These are phyloP conservation scores for Davidsoniella australis DNA, from an alignment of 2,329 filamentous ascomycete genomes.

Conservation along the genomic window DNA sequence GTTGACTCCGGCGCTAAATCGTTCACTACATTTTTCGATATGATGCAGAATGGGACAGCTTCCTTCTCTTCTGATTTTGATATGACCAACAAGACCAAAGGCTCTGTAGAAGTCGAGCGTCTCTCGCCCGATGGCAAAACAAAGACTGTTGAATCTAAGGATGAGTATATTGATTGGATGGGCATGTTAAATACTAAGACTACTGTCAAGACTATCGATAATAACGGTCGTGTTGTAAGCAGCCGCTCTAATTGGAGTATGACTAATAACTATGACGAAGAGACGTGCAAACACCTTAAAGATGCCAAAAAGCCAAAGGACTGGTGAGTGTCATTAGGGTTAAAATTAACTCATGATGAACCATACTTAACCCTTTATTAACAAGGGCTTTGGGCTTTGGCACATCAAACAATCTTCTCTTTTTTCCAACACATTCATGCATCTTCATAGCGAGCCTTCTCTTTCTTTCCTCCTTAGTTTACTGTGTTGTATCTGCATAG, in stretches of 20 bases:
- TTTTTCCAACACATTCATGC: background rate
- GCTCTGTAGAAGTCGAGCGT: background rate
- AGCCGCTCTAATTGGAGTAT: conserved; percentile 18
- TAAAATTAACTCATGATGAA: no score
- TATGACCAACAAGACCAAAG: conserved; percentile 4
- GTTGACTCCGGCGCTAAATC: conserved; percentile 23
- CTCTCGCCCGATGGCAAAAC: conserved; percentile 15
- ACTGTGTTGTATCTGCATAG: background rate
- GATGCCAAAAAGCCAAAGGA: conserved; percentile 3
- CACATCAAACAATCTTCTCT: background rate
- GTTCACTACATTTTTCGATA: conserved; percentile 25
- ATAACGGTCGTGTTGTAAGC: conserved; percentile 25
- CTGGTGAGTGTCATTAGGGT: background rate
- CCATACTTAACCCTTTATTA: background rate
- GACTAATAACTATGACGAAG: conserved; percentile 12
- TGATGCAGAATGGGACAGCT: conserved; percentile 16
- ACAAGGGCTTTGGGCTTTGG: background rate
- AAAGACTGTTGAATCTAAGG: conserved; percentile 22
- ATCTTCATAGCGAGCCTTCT: no score
- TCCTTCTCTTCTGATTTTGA: conserved; percentile 10
- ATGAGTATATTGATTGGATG: conserved; percentile 26
- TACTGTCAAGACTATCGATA: conserved; percentile 24
- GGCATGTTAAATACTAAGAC: conserved; percentile 27
- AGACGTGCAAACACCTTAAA: conserved; percentile 11
- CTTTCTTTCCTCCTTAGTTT: background rate